Evolutionary conservation across 2,329 filamentous ascomycete genomes (phyloP).

Genomic region (Beauveria australis): DNA sequence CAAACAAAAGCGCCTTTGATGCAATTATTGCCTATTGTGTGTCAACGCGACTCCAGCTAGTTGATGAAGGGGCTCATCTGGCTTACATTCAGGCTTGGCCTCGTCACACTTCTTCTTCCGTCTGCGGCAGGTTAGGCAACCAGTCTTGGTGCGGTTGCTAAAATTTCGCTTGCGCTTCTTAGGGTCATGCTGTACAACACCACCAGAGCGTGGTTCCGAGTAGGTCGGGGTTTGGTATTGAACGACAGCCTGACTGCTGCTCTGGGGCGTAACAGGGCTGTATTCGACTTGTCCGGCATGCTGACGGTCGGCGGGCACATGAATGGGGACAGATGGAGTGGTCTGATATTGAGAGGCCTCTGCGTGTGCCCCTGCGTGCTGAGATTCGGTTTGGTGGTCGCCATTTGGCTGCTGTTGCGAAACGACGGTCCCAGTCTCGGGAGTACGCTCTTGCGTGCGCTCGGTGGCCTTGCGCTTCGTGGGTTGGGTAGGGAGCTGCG

Average conservation of each 20-base stretch:
- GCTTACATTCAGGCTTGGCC: constrained; percentile 81
- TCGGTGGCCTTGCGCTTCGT: constrained; percentile 20
- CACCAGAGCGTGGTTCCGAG: constrained; percentile 40
- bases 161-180: constrained; percentile 75
- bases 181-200: constrained; percentile 47
- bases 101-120: constrained; percentile 99
- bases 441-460: constrained; percentile 22
- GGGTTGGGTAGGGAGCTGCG: constrained; percentile 19
- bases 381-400: constrained; percentile 36
- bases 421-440: constrained; percentile 35
- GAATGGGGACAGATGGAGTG: constrained; percentile 17
- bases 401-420: constrained; percentile 27
- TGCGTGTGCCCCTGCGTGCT: constrained; percentile 34
- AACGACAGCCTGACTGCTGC: constrained; percentile 31
- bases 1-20: constrained; percentile 83
- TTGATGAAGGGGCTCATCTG: no score
- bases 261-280: constrained; percentile 33
- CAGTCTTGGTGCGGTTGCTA: constrained; percentile 92
- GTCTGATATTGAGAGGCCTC: constrained; percentile 32
- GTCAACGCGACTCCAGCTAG: constrained; percentile 1
- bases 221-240: constrained; percentile 33
- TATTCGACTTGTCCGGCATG: constrained; percentile 43
- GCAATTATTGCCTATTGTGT: constrained; percentile 69
- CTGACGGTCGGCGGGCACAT: constrained; percentile 28
- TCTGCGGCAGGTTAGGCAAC: constrained; percentile 83